phyloP scores from a whole-genome alignment of 352 stramenopile genomes.

The Phytophthora lateralis region DNA sequence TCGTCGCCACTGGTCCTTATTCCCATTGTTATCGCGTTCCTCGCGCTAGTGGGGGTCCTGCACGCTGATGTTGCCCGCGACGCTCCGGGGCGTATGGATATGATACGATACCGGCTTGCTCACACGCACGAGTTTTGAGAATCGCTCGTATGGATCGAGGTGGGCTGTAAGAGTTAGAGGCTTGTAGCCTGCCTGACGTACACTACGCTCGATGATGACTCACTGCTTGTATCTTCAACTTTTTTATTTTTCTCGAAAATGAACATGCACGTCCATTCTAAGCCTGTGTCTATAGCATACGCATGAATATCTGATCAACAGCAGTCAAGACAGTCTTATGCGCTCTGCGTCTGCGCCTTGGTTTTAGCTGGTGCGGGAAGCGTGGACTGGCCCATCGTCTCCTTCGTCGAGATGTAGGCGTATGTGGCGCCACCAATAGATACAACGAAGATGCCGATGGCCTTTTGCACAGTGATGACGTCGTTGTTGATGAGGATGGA shows the following conservation, averaged over 20 bases:
- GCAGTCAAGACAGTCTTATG: constrained; percentile 16
- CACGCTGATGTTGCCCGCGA: constrained; percentile 64
- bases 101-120: constrained; percentile 49
- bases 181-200: constrained; percentile 5
- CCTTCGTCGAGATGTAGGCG: constrained; percentile 77
- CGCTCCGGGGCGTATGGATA: constrained; percentile 35
- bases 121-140: constrained; percentile 35
- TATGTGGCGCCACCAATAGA: constrained; percentile 70
- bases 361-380: constrained; percentile 42
- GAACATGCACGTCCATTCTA: constrained; percentile 25
- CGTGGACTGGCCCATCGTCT: constrained; percentile 64
- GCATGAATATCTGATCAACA: constrained; percentile 31
- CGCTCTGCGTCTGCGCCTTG: constrained; percentile 27
- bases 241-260: constrained; percentile 18
- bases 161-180: constrained; percentile 13
- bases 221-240: constrained; percentile 19
- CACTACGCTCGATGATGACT: constrained; percentile 4
- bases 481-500: constrained; percentile 83
- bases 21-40: constrained; percentile 60
- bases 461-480: constrained; percentile 67
- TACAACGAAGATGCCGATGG: constrained; percentile 73
- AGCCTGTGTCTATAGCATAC: constrained; percentile 30
- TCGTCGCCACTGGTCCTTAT: constrained; percentile 77
- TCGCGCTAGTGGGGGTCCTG: constrained; percentile 56
- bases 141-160: neutral